Evolutionary conservation across 1,284 basidiomycete genomes (phyloP), one percentile per base, ranked within the genome.

Genomic region (Cutaneotrichosporon sp.): DNA sequence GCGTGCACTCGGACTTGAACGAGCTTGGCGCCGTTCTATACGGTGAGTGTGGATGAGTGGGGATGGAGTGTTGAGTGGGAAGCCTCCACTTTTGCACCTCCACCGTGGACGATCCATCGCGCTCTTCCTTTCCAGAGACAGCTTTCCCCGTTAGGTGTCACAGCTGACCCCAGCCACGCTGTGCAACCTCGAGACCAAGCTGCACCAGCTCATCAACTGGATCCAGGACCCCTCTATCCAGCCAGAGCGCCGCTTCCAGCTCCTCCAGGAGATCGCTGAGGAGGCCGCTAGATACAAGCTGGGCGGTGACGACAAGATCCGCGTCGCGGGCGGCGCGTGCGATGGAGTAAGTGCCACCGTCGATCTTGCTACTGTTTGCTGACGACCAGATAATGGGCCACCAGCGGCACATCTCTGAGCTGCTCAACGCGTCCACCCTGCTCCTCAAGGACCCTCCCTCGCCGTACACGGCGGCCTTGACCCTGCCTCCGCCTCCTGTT

Each of bases 241-340:
- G 8, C 90, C 91, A 65, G 87, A 89, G 63, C 87, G 92, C 69
- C 87, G 94, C 43, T 87, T 98, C 56, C 87, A 88, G 81, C 86
- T 95, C 31, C 86, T 99, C 64, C 86, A 88, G 63, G 92, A 97
- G 76, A 93, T 97, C 71, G 92, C 94, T 11, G 94, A 97, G 65
- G 95, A 97, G 79, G 92, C 94, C 0, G 83, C 86, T 45, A 86
- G 90, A 53, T 91, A 97, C 81, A 94, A 94, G 79, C 87, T 95
- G 62, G 97, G 97, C 43, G 92, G 91, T 49, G 97, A 99, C 78
- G 95, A 99, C 87, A 99, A 99, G 84, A 98, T 99, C 76, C 87
- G 95, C 72, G 94, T 98, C 62, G 94, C 94, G 11, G 92, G 90
- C 68, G 90, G 90, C 69, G 95, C 95, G 11, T 92, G 93, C 58